Base-by-base conservation (phyloP, 2,329 filamentous ascomycete species). In the Alternaria solani region DNA sequence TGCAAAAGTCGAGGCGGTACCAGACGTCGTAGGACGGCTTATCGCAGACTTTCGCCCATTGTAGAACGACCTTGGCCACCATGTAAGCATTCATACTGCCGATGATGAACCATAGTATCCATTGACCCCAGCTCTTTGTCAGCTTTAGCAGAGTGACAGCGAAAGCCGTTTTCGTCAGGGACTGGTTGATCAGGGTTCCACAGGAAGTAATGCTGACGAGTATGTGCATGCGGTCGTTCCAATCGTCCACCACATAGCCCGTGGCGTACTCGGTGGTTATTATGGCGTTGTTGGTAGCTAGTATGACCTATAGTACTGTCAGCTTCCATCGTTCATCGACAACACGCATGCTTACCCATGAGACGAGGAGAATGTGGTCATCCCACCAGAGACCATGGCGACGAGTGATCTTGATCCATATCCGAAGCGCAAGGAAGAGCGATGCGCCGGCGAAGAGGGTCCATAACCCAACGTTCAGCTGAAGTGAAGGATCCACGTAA, bases 201-300 rank as follows among this genome's bases (percentile, higher is more conserved):
- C 78, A 80, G 7, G 78, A 79, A 34, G 73, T 74, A 25, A 79
- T 70, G 64, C 81, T 83, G 76, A 85, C 84, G 56, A 86, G 74
- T 63, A 85, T 84, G 66, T 83, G 82, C 83, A 85, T 85, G 55
- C 78, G 79, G 62, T 84, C 82, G 59, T 82, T 80, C 84, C 84
- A 86, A 18, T 74, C 67, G n/a, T 81, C 69, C 1, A 75, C 69
- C 5, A 83, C 79, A 61, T 85, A 85, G 51, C 83, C 83, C 7
- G 80, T 84, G 7, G 80, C 81, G 57, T 82, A 85, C 59, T 85
- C 75, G 48, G 80, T 63, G 1, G 81, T 69, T 55, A 85, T 85
- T 16, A 85, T 66, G 48, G 70, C 79, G 61, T 85, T 79, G 68
- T 82, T 84, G 32, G 58, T 53, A n/a, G 82, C 70, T 18, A 83